These are phyloP conservation scores for Aspergillus ochraceus DNA, from an alignment of 2,329 filamentous ascomycete species.

Conservation along the genomic window DNA sequence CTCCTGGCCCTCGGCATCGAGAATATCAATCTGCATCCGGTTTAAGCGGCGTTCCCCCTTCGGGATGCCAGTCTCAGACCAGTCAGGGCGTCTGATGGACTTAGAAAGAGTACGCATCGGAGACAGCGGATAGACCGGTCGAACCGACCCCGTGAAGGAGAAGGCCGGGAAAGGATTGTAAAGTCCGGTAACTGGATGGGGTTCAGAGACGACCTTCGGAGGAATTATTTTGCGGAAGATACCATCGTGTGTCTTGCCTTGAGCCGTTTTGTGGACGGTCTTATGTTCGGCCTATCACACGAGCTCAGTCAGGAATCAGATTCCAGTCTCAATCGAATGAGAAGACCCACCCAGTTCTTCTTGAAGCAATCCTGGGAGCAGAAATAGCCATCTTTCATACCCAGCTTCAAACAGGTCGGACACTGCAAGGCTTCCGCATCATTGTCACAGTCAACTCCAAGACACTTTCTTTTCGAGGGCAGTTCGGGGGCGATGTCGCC, in stretches of 20 bases:
- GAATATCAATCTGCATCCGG: slow-evolving; percentile 73
- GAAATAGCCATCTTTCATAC: slow-evolving; percentile 65
- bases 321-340: background rate
- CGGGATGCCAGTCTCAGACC: slow-evolving; percentile 73
- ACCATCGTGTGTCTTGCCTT: slow-evolving; percentile 64
- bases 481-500: background rate
- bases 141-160: slow-evolving; percentile 71
- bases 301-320: slow-evolving; percentile 3
- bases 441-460: slow-evolving; percentile 76
- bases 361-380: slow-evolving; percentile 97
- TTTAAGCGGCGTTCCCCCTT: slow-evolving; percentile 58
- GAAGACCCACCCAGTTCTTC: slow-evolving; percentile 77
- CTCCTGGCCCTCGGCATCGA: slow-evolving; percentile 73
- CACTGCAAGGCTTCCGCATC: slow-evolving; percentile 81
- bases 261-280: slow-evolving; percentile 40
- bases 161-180: slow-evolving; percentile 88
- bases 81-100: slow-evolving; percentile 77
- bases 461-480: slow-evolving; percentile 50
- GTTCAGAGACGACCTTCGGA: slow-evolving; percentile 55
- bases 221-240: slow-evolving; percentile 68
- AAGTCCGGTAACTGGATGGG: slow-evolving; percentile 74
- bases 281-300: slow-evolving; percentile 45
- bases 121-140: slow-evolving; percentile 81
- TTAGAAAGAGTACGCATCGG: slow-evolving; percentile 68
- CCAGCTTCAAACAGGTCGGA: slow-evolving; percentile 84